Evolutionary conservation across 1,139 yeast species (phyloP), one percentile per base, ranked within the genome.

Genomic region (Kazachstania sp.): DNA sequence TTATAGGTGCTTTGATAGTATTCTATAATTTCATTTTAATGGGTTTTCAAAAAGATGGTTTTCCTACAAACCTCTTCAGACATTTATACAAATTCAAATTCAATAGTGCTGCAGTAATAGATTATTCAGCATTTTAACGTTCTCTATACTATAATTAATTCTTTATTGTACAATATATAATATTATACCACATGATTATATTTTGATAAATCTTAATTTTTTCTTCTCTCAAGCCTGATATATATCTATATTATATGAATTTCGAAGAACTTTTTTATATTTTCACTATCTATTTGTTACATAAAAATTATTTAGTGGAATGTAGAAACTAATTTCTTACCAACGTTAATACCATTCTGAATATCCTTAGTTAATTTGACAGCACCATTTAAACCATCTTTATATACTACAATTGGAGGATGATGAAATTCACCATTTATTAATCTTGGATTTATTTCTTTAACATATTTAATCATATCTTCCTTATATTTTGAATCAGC

Each of bases 251-350:
- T n/a, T n/a, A n/a, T n/a, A n/a, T n/a, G n/a, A n/a, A n/a, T n/a
- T n/a, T n/a, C n/a, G n/a, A n/a, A n/a, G n/a, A n/a, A n/a, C n/a
- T n/a, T n/a, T n/a, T n/a, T n/a, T n/a, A n/a, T n/a, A n/a, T n/a
- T n/a, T n/a, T n/a, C n/a, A n/a, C n/a, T n/a, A n/a, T n/a, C n/a
- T n/a, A n/a, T n/a, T n/a, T n/a, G n/a, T n/a, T n/a, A n/a, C n/a
- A n/a, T n/a, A n/a, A n/a, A n/a, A n/a, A n/a, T n/a, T n/a, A n/a
- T n/a, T n/a, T n/a, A n/a, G n/a, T n/a, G n/a, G n/a, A n/a, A n/a
- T n/a, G n/a, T n/a, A n/a, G n/a, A n/a, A n/a, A 61, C 61, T 41
- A 59, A 48, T 44, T 65, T 64, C 43, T 54, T 61, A 45, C 64
- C 64, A 15, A 60, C 53, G 52, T 58, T 61, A 45, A 53, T 59